phyloP scores from a whole-genome alignment of 148 eudicot genomes.

The Simmondsia chinensis region DNA sequence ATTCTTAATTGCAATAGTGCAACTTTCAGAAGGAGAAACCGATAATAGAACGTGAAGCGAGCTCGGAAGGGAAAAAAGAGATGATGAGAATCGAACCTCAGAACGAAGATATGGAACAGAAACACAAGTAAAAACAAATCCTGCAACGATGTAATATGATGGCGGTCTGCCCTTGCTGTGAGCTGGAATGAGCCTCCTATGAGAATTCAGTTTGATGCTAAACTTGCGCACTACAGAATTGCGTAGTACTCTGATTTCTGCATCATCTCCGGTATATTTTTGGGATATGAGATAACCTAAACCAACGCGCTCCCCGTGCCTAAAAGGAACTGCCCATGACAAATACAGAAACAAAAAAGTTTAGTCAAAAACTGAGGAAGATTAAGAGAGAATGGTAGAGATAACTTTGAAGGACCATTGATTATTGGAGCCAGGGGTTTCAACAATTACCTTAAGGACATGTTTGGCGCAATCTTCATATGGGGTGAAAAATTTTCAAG shows the following conservation, averaged over 20 bases:
- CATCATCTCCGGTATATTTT: conserved; percentile 80
- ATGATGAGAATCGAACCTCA: conserved; percentile 39
- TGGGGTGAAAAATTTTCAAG: too few relatives aligned
- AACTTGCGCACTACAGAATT: conserved; percentile 39
- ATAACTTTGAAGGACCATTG: too few relatives aligned
- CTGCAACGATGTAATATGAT: conserved; percentile 87
- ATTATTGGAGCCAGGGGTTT: too few relatives aligned
- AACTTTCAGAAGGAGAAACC: too few relatives aligned
- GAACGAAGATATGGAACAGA: conserved; percentile 95
- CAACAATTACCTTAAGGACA: too few relatives aligned
- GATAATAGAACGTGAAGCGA: too few relatives aligned
- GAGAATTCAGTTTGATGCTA: conserved; percentile 49
- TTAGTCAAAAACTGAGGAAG: too few relatives aligned
- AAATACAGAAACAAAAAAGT: too few relatives aligned
- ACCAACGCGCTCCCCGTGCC: conserved; percentile 97
- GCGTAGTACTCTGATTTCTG: conserved; percentile 67
- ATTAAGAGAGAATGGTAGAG: too few relatives aligned
- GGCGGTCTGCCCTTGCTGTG: conserved; percentile 89
- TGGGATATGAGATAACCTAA: conserved; percentile 88
- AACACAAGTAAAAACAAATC: conserved; percentile 74
- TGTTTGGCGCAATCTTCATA: too few relatives aligned
- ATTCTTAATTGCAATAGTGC: too few relatives aligned
- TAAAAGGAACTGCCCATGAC: conserved; percentile 59
- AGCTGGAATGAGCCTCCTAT: conserved; percentile 63
- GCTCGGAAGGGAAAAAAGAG: not conserved